Evolutionary conservation across 768 basidiomycete genomes (phyloP), one percentile per base, ranked within the genome.

Genomic region (Tephrocybe rancida): DNA sequence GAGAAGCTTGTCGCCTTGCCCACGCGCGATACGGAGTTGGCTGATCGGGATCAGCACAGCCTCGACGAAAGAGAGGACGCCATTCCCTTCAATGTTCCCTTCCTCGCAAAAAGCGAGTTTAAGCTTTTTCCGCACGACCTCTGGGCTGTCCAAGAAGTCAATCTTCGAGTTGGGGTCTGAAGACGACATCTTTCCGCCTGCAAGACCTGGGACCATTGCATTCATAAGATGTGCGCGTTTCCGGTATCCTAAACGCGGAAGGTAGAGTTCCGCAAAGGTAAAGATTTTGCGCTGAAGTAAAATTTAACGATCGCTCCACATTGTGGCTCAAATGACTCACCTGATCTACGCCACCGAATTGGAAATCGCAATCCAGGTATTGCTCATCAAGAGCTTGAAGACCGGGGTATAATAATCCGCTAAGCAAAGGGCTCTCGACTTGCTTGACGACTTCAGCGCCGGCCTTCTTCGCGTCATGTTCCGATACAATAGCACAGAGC

Each of bases 371-470:
- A 16, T 80, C 92, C 18, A 99, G 82, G 79, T 98, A 98, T 73
- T 98, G 86, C 70, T 99, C 97, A 61, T 99, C 97, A 24, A 99
- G 83, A 9, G 97, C 95, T 62, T 99, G 97, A 37, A 99, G 71
- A 34, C 95, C 95, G 0, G 97, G 97, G 80, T 99, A 98, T 51
- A 99, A 81, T 56, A 98, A 70, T 1, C 95, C 95, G 57, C 92
- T 94, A 49, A 99, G 76, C 45, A 95, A 74, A 1, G 95, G 91
- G 64, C 88, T 93, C 56, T 94, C 91, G 5, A 95, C 91, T 70
- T 98, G 96, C 70, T 98, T 98, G 61, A 99, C 97, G 51, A 98
- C 97, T 68, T 98, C 97, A 2, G 97, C 95, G 5, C 97, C 97
- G 0, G 97, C 97, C 70, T 97, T 97, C 69, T 96, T 96, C 22